These are phyloP conservation scores for Phytopythium oedochilum DNA, from an alignment of 352 stramenopile species.

Conservation along the genomic window DNA sequence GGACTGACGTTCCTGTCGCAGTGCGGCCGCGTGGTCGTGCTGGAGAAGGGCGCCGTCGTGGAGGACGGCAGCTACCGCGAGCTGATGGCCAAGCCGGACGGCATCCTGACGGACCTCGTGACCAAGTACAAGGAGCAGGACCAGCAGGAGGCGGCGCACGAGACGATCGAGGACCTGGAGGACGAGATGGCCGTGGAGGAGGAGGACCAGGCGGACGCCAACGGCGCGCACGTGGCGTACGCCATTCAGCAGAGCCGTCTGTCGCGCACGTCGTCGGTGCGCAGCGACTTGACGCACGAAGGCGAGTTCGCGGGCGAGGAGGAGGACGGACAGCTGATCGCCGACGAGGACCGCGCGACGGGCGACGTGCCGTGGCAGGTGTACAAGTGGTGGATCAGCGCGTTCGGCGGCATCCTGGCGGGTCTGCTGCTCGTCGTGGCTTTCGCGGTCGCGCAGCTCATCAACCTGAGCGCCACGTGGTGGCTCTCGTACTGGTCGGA, in stretches of 20 bases:
- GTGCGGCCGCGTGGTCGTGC: constrained; percentile 54
- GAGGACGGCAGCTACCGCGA: constrained; percentile 55
- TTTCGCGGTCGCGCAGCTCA: constrained; percentile 43
- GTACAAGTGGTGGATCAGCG: constrained; percentile 60
- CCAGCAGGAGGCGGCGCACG: constrained; percentile 43
- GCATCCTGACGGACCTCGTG: constrained; percentile 51
- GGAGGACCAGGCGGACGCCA: constrained; percentile 3
- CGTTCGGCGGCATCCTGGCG: constrained; percentile 49
- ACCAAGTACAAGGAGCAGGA: constrained; percentile 57
- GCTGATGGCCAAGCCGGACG: constrained; percentile 49
- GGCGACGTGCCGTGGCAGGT: constrained; percentile 69
- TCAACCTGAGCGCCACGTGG: constrained; percentile 52
- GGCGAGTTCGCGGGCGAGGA: constrained; percentile 14
- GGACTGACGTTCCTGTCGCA: constrained; percentile 52
- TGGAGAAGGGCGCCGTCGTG: constrained; percentile 44
- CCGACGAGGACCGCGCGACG: constrained; percentile 67
- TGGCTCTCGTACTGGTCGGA: constrained; percentile 96
- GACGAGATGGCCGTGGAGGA: constrained; percentile 10
- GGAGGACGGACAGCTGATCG: constrained; percentile 49
- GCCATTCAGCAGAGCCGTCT: constrained; percentile 19
- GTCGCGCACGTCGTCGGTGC: constrained; percentile 55
- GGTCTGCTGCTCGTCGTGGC: constrained; percentile 43
- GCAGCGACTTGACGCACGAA: constrained; percentile 38
- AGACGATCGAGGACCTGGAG: constrained; percentile 33
- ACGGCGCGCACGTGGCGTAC: constrained; percentile 11